Conservation (phyloP, 1,284 basidiomycete genomes). For the Naganishia sp. region DNA sequence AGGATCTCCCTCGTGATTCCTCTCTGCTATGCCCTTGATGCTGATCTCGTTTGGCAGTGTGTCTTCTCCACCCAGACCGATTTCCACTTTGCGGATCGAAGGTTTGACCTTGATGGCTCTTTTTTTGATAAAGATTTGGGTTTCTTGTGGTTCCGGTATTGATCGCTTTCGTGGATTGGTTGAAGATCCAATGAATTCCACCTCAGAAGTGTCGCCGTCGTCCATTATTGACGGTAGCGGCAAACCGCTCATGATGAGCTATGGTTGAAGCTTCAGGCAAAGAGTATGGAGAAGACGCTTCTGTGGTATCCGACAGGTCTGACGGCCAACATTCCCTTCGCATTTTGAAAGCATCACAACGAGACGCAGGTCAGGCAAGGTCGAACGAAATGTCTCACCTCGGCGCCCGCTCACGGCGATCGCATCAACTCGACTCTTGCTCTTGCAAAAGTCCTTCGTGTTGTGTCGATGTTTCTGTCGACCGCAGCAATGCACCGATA, state of each 20-base stretch:
- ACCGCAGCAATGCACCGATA: too few species aligned
- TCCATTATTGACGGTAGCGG: background rate
- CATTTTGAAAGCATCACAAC: too few species aligned
- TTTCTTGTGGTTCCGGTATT: constrained; percentile 19
- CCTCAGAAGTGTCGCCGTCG: constrained; percentile 4
- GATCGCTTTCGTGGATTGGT: constrained; percentile 8
- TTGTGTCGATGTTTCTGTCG: too few species aligned
- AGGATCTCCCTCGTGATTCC: background rate
- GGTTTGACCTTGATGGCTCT: constrained; percentile 21
- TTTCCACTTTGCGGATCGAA: constrained; percentile 8
- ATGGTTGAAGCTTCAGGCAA: background rate
- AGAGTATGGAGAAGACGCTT: too few species aligned
- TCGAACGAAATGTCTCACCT: too few species aligned
- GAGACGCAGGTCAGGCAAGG: too few species aligned
- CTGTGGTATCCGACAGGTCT: too few species aligned
- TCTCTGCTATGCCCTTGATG: constrained; percentile 20
- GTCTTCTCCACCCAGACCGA: background rate
- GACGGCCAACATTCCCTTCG: too few species aligned
- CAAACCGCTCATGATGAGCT: background rate
- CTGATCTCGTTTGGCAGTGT: constrained; percentile 2
- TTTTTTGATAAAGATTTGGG: constrained; percentile 20
- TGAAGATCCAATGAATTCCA: constrained; percentile 12
- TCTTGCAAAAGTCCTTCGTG: too few species aligned
- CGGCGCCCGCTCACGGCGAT: too few species aligned
- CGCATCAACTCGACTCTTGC: too few species aligned